Evolutionary conservation across 805 yeast genomes (phyloP), one percentile per base, ranked within the genome.

Genomic region (Scheffersomyces lignosus): DNA sequence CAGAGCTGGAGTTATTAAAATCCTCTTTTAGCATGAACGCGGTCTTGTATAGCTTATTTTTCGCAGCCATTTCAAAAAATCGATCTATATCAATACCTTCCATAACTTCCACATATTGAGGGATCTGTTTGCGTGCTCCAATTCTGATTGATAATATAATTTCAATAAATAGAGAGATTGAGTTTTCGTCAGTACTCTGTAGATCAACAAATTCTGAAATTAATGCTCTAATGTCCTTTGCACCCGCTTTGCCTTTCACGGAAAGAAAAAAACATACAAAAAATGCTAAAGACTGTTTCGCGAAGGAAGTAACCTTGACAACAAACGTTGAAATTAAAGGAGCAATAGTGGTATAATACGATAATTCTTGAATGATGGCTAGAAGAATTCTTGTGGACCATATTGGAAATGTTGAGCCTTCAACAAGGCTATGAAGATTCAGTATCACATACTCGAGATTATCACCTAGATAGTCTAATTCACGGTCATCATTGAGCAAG

Each of bases 11-110:
- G 24, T 10, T 20, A 7, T 10, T 20, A 7, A 7, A 7, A 34
- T 76, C 80, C 43, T 78, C 84, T 36, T 72, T 59, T 3, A 78
- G 38, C 69, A 78, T 51, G 26, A 76, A 50, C 0, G 79, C 67
- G 1, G 78, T 62, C 38, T 69, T 66, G 18, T 67, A 63, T 31
- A 60, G 55, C 4, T 57, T 56, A 7, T 58, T 55, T 4, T 48
- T 39, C 3, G 59, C 38, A 1, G 78, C 70, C 4, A 67, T 48
- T 9, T 48, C 20, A 38, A 52, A 66, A 2, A 70, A 44, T 2
- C 32, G 26, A 1, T 37, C 34, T 4, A 58, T 41, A 33, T 70
- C 62, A n/a, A 75, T 37, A 0, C 44, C 43, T 8, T 46, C 35
- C 35, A 59, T 68, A 3, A 68, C 51, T 2, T 38, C 41, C 5